A percentile compares a stretch with the other conserved stretches of the same genome.
Evolutionary conservation across 345 rosid species (phyloP).

Genomic region (Moricandia moricandioides): DNA sequence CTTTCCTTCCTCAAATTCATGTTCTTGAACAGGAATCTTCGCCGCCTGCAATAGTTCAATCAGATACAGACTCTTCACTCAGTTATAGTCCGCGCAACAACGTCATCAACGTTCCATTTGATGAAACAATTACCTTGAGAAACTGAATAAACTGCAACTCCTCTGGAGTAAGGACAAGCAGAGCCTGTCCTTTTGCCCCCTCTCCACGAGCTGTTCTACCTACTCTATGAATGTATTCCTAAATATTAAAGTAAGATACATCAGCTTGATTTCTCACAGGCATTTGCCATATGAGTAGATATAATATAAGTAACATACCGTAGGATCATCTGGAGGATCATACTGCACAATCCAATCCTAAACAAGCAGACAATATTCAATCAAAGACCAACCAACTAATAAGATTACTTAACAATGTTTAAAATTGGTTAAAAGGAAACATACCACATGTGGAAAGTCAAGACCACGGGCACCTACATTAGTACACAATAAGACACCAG

Average conservation of each 20-base stretch:
- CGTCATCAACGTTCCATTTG: not conserved
- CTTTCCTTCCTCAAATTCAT: conserved; percentile 72
- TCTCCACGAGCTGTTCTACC: conserved; percentile 99
- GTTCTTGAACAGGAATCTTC: conserved; percentile 81
- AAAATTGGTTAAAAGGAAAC: conserved; percentile 1
- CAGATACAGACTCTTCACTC: not conserved
- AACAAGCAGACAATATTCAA: conserved; percentile 25
- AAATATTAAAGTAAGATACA: conserved; percentile 13
- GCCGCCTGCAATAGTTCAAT: conserved; percentile 52
- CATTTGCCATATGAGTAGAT: not conserved
- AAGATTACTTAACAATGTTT: not conserved
- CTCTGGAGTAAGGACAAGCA: conserved; percentile 78
- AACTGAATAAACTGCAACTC: conserved; percentile 81
- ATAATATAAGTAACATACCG: conserved; percentile 40
- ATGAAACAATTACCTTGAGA: conserved; percentile 56
- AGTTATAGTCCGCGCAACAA: not conserved
- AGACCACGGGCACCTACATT: conserved; percentile 99
- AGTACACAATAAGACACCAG: conserved; percentile 87
- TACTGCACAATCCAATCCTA: conserved; percentile 98
- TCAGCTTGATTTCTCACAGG: not conserved
- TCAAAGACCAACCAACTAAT: not conserved
- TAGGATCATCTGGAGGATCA: conserved; percentile 97
- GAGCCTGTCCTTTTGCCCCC: conserved; percentile 89
- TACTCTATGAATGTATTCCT: conserved; percentile 98
- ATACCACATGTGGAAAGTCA: conserved; percentile 96